Conservation (phyloP, 2,329 filamentous ascomycete genomes). For the Neodidymelliopsis sp. region DNA sequence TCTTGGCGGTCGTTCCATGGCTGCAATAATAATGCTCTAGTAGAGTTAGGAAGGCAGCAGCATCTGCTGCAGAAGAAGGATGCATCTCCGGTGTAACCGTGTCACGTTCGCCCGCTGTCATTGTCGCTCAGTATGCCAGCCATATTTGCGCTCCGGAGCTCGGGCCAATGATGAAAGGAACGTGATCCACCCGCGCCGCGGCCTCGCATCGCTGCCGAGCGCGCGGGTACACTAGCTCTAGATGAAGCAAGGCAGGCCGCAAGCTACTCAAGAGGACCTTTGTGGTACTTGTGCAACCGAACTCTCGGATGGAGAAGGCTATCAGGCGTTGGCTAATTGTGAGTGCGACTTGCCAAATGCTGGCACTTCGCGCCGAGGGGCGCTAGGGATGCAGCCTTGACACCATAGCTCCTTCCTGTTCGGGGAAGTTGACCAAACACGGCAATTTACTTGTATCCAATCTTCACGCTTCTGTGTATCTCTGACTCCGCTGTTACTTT, state of each 20-base stretch:
- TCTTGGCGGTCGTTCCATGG: slow-evolving; percentile 34
- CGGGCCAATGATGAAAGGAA: slow-evolving; percentile 35
- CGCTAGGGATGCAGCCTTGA: slow-evolving; percentile 18
- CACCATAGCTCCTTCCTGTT: slow-evolving; percentile 33
- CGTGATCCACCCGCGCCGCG: slow-evolving; percentile 16
- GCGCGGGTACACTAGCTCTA: slow-evolving; percentile 11
- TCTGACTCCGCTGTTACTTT: slow-evolving; percentile 33
- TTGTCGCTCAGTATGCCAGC: slow-evolving; percentile 10
- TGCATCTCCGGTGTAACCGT: slow-evolving; percentile 11
- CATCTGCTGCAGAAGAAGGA: slow-evolving; percentile 12
- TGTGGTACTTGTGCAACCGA: slow-evolving; percentile 34
- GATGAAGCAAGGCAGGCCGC: slow-evolving; percentile 34
- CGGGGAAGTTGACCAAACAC: slow-evolving; percentile 30
- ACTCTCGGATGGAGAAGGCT: slow-evolving; percentile 24
- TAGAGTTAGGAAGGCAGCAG: slow-evolving; percentile 17
- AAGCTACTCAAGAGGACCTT: slow-evolving; percentile 25
- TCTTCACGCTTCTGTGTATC: slow-evolving; percentile 31
- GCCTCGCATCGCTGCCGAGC: slow-evolving; percentile 20
- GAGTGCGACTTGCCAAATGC: slow-evolving; percentile 30
- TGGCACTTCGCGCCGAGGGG: slow-evolving; percentile 29
- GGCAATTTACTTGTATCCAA: slow-evolving; percentile 33
- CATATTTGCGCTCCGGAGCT: slow-evolving; percentile 26
- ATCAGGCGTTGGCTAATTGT: slow-evolving; percentile 18
- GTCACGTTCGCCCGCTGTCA: not conserved
- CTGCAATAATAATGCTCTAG: slow-evolving; percentile 4